Conservation (phyloP, 1,139 yeast genomes). For the Taphrina sp. region DNA sequence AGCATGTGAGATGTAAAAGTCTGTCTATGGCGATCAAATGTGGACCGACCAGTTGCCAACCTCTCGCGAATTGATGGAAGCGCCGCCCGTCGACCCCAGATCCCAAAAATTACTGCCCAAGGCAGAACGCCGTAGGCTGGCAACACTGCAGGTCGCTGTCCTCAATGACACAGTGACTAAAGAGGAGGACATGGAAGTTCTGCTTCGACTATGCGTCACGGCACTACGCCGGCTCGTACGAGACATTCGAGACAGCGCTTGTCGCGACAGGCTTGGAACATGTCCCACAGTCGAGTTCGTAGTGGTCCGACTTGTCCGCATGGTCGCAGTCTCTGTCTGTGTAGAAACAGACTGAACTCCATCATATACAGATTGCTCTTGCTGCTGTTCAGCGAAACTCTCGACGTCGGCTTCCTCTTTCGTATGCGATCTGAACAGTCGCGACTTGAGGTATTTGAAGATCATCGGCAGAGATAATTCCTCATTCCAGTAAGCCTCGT, state of each 20-base stretch:
- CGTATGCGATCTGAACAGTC: not conserved
- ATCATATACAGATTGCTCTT: too few species aligned
- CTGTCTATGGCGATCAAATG: not conserved
- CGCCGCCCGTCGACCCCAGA: constrained; percentile 9
- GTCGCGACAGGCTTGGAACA: not conserved
- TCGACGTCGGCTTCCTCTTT: not conserved
- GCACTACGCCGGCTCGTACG: not conserved
- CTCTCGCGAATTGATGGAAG: constrained; percentile 4
- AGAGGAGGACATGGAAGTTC: constrained; percentile 13
- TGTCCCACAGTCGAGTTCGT: too few species aligned
- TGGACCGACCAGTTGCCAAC: constrained; percentile 17
- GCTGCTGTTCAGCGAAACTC: too few species aligned
- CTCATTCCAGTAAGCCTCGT: constrained; percentile 13
- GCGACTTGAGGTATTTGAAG: constrained; percentile 12
- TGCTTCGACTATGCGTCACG: not conserved
- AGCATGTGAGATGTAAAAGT: too few species aligned
- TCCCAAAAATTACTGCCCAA: constrained; percentile 19
- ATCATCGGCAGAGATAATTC: constrained; percentile 9
- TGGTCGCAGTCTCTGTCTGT: too few species aligned
- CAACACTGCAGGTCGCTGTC: constrained; percentile 10
- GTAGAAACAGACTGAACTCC: too few species aligned
- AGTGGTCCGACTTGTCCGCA: too few species aligned
- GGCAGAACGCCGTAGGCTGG: constrained; percentile 9
- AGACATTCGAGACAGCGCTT: not conserved
- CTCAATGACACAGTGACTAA: not conserved